Evolutionary conservation across 805 yeast genomes (phyloP), one percentile per base, ranked within the genome.

Genomic region (Komagataella pastoris): DNA sequence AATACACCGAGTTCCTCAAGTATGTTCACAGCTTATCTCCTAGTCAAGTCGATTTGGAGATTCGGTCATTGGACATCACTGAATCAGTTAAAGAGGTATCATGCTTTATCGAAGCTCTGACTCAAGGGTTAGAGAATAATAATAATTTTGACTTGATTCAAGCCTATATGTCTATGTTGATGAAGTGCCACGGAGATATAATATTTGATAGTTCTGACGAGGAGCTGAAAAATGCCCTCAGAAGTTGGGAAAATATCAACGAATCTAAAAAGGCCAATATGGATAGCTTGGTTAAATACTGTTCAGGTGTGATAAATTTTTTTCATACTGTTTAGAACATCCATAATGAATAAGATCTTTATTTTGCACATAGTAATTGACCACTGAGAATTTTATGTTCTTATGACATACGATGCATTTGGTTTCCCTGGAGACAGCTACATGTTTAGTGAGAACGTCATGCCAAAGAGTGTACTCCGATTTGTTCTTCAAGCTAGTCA

Each of bases 181-280:
- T 88, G 55, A 80, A 79, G 61, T 76, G 76, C 49, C 99, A 93
- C 65, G 90, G 91, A 23, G 98, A 91, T 64, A 80, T 87, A 6
- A 69, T 93, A 36, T 64, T 58, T 51, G 54, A 53, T 12, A 56
- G 59, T n/a, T 74, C 71, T 47, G 68, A 64, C 2, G 54, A 58
- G 5, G 60, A 50, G 2, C 64, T 84, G 48, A 64, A 65, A 7
- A 65, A 59, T 1, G 75, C 80, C 1, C 65, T 88, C 48, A 65
- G 68, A 3, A 56, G 62, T 19, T 85, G 87, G 83, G 65, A 71
- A 46, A 58, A 50, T 0, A 61, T 63, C 7, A 82, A 79, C 54
- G 55, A 60, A 7, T 57, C 53, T 0, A 73, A 71, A 48, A 69
- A 74, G 44, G 71, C 70, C 3, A 72, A 71, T 14, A 65, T 90